Percentiles rank a stretch among this genome's conserved stretches.
These are phyloP conservation scores for Diaporthe eres DNA, from an alignment of 2,329 filamentous ascomycete species.

Conservation along the genomic window DNA sequence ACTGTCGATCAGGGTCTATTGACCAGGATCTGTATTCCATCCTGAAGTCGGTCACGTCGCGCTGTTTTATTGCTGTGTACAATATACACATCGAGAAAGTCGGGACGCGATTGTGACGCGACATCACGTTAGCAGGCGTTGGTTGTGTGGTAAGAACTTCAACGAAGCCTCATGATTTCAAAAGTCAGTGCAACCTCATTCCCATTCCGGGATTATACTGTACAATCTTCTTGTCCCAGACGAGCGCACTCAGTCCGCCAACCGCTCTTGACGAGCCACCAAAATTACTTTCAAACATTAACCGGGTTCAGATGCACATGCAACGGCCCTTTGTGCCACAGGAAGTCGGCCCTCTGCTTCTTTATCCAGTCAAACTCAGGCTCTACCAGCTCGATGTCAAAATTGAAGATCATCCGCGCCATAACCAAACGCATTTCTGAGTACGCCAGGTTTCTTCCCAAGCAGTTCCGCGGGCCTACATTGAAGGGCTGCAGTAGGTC, in stretches of 20 bases:
- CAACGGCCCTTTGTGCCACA: slow-evolving; percentile 50
- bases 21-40: neutral
- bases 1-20: neutral
- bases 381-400: slow-evolving; percentile 57
- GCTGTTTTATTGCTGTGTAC: neutral
- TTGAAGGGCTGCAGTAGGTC: slow-evolving; percentile 56
- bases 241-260: too few species aligned
- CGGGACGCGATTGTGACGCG: neutral
- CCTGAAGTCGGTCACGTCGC: neutral
- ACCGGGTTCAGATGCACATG: slow-evolving; percentile 22
- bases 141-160: too few species aligned
- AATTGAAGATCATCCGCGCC: slow-evolving; percentile 59
- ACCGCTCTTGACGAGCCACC: neutral
- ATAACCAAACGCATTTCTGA: slow-evolving; percentile 64
- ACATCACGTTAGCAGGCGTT: neutral
- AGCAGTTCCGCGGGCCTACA: slow-evolving; percentile 56
- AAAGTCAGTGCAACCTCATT: neutral
- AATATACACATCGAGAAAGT: neutral
- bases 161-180: neutral
- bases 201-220: neutral
- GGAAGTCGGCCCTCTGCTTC: slow-evolving; percentile 48
- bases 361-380: slow-evolving; percentile 53
- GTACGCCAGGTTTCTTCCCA: slow-evolving; percentile 61
- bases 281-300: neutral
- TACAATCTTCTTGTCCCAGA: neutral